phyloP scores from a whole-genome alignment of 805 yeast genomes.

The Scheffersomyces amazonensis region DNA sequence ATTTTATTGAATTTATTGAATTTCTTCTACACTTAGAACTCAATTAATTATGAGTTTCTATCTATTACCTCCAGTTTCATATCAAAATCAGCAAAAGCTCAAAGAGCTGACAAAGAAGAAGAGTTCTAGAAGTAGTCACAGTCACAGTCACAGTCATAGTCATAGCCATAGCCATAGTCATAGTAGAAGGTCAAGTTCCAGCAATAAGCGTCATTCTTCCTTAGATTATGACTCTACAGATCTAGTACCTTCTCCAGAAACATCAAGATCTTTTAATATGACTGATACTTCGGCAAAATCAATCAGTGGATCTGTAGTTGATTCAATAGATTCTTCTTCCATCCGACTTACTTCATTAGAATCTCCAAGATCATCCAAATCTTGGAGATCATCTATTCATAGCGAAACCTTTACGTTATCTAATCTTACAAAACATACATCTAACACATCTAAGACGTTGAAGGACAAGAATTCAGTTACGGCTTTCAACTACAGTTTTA shows the following conservation, averaged over 20 bases:
- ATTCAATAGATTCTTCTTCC: neutral
- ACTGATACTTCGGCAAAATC: neutral
- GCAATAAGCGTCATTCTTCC: no score
- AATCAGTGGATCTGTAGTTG: neutral
- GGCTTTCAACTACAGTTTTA: neutral
- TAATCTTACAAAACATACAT: no score
- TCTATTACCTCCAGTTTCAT: conserved; percentile 26
- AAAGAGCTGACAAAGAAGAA: conserved; percentile 11
- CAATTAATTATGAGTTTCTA: conserved; percentile 17
- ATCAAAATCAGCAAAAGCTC: conserved; percentile 27
- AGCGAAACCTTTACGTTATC: no score
- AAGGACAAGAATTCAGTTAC: no score
- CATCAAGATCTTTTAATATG: neutral
- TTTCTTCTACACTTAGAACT: no score
- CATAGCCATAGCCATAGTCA: neutral
- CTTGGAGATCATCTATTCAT: no score
- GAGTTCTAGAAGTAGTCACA: conserved; percentile 1
- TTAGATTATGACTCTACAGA: no score
- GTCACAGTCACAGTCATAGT: neutral
- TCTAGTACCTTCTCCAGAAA: neutral
- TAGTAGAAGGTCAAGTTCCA: no score
- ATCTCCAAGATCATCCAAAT: no score
- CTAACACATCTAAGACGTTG: no score
- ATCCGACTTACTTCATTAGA: no score
- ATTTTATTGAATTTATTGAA: no score